Base-by-base conservation (phyloP, 768 basidiomycete genomes). In the Thelephora aurantiotincta region DNA sequence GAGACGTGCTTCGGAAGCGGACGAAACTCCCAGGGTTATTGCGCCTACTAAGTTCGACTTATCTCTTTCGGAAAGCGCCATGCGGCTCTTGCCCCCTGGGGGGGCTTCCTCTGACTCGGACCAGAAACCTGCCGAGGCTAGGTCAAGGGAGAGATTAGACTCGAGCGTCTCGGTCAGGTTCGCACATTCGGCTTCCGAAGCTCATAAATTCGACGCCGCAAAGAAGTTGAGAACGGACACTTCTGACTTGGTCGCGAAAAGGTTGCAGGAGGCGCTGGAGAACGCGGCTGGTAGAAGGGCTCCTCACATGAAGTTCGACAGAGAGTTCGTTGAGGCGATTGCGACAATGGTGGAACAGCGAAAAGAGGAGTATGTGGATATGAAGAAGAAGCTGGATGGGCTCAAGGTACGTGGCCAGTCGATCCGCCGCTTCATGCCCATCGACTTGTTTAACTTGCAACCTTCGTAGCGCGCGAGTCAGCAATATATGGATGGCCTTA, bases 401-500 rank as follows among this genome's bases (percentile, higher is more conserved):
- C 78, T 87, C 60, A 89, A 92, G 77, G 94, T 94, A 53, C 51
- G 41, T 16, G 26, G 12, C 35, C 34, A 37, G 20, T 49, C 5
- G 50, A 44, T 38, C 41, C 43, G 37, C 46, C 47, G 35, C 26
- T 9, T 45, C 52, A 46, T 43, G 36, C 46, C 14, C 34, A 42
- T 46, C 43, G 33, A 47, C 6, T 33, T 20, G n/a, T n/a, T 33
- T 43, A 34, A 13, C 19, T 34, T 34, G 26, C 43, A 18, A 35
- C 16, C 4, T 30, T 41, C 30, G 33, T 59, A 99, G 94, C 72
- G 94, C 44, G 80, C 86, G 43, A 96, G 90, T 59, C 84, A 86
- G 53, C 86, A 90, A 53, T 93, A 87, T 51, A 86, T 92, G 48
- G 85, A 92, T 52, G 96, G 96, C 36, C 68, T 99, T 36, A 82